Evolutionary conservation across 2,329 filamentous ascomycete species (phyloP), one percentile per base, ranked within the genome.

Genomic region (Colletotrichum sp.): DNA sequence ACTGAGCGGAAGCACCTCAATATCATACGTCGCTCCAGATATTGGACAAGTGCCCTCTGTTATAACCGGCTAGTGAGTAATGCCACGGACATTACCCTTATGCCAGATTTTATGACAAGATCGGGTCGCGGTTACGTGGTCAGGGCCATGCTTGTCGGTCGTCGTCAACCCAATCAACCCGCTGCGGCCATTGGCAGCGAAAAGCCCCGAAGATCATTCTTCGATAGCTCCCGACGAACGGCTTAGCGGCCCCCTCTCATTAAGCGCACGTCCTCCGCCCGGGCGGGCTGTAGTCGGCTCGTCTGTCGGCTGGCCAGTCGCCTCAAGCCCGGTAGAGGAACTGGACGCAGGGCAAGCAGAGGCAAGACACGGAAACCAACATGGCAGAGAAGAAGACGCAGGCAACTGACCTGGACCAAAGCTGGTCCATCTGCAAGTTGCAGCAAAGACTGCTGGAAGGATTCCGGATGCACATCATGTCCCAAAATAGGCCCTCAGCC

Each of bases 91-190:
- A 66, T 70, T 66, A 29, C 43, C 57, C 63, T 58, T 75, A 66
- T 66, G 66, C 63, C 75, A 59, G 58, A 69, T 70, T 68, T 69
- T 62, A 58, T 70, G 66, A 73, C 38, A 59, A 69, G 73, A 75
- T 75, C 73, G 66, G 69, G 47, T 64, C 47, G 54, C 55, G 64
- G 54, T 59, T 69, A 43, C 55, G 47, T 76, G 75, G 75, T 69
- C 75, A 70, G 38, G 65, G 73, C 70, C 69, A 76, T 73, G 73
- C 73, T 66, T 69, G 75, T 66, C 74, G 63, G 65, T 18, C 54
- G 54, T 57, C 27, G 54, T 18, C 16, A 38, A 63, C 38, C 66
- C 62, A 63, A 71, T 65, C 68, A 67, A 64, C 47, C 38, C 57
- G 38, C 57, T 55, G 55, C 43, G 66, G 69, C 62, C 66, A 59